phyloP scores from a whole-genome alignment of 139 green algal species.

The Zygnema cylindricum region DNA sequence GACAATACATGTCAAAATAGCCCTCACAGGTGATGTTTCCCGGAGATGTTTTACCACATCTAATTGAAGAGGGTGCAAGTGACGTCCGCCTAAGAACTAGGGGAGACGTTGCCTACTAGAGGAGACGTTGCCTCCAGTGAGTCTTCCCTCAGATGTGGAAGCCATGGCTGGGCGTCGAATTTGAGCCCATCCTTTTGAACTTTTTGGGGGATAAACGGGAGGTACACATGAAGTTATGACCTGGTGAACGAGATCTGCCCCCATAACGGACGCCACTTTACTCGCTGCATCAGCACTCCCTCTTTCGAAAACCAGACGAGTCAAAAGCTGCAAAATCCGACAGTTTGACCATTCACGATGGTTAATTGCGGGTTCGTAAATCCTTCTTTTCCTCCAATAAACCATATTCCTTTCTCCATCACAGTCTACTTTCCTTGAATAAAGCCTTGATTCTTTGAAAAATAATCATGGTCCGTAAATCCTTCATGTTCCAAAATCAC shows the following conservation, averaged over 20 bases:
- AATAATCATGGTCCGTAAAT: too few relatives aligned
- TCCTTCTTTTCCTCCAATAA: too few relatives aligned
- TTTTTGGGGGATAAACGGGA: constrained; percentile 32
- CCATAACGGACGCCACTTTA: constrained; percentile 51
- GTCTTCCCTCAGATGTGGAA: background rate
- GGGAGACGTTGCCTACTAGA: too few relatives aligned
- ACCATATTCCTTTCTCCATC: too few relatives aligned
- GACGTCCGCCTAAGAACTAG: background rate
- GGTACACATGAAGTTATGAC: constrained; percentile 45
- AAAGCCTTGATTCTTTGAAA: too few relatives aligned
- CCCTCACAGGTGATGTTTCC: constrained; percentile 12
- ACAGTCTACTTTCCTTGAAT: too few relatives aligned
- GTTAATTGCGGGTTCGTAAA: too few relatives aligned
- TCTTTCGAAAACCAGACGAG: constrained; percentile 50
- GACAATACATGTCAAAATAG: constrained; percentile 41
- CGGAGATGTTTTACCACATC: constrained; percentile 49
- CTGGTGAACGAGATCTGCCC: constrained; percentile 47
- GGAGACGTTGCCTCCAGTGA: background rate
- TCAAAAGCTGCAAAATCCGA: constrained; percentile 57
- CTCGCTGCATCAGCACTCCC: constrained; percentile 33
- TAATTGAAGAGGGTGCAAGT: constrained; percentile 35
- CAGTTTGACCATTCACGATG: too few relatives aligned
- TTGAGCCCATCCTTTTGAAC: background rate
- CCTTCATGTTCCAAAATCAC: too few relatives aligned
- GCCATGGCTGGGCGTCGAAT: background rate